Evolutionary conservation across 148 eudicot genomes (phyloP), one percentile per base, ranked within the genome.

Genomic region (Tetragonia tetragonoides): DNA sequence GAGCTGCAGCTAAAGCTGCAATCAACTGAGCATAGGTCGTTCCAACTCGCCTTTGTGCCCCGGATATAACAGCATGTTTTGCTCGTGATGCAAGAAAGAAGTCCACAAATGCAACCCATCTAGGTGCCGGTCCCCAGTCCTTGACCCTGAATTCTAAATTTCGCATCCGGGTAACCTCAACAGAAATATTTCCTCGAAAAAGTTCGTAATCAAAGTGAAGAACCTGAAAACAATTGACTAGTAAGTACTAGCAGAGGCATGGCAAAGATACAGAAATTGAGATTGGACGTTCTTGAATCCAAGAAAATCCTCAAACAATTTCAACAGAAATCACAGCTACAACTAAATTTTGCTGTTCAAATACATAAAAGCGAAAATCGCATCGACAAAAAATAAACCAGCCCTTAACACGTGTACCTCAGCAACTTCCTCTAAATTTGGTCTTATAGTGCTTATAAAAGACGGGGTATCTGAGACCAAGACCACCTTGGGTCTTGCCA

Each of bases 61-160:
- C 98, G 18, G 97, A 84, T 56, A 94, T 81, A 66, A 94, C 92
- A 70, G 98, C 93, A 75, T 94, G 88, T 81, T 88, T 92, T 28
- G 95, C 97, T 24, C 90, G 95, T 24, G 98, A 85, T 53, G 98
- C 98, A 21, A 94, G 89, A 77, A 94, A 94, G 85, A 94, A 94
- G 75, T 94, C 98, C 9, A 92, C 98, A 87, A 94, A 94, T 76
- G 98, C 97, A 81, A 94, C 98, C 97, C 98, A 94, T 83, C 98
- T 86, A n/a, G 98, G 98, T 38, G 97, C 97, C 12, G 98, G 95
- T 0, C 98, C 98, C 98, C 98, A 94, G 70, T 94, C 98, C 82
- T 88, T 94, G 37, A 79, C 88, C 80, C 98, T 80, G 78, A 90
- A 92, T 57, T 77, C 87, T 73, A 83, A 71, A 74, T 16, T 83